A percentile compares a stretch with the other conserved stretches of the same genome.
Evolutionary conservation across 495 filamentous ascomycete genomes (phyloP).

Genomic region (Alectoria sarmentosa): DNA sequence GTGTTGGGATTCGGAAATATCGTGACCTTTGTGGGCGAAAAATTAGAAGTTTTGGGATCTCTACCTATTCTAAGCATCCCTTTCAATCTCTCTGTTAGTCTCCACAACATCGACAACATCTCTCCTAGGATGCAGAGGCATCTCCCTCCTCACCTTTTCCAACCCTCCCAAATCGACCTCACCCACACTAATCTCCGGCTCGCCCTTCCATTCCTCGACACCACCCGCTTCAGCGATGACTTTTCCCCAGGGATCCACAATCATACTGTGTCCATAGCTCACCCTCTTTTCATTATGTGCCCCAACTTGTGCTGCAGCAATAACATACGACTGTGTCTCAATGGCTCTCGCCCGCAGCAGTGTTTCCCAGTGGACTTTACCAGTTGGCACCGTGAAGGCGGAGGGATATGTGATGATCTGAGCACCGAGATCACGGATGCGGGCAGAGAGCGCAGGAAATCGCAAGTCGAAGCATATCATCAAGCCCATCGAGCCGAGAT

Average conservation of each 20-base stretch:
- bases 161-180: conserved; percentile 46
- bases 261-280: conserved; percentile 86
- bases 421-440: conserved; percentile 58
- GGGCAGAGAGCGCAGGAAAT: conserved; percentile 70
- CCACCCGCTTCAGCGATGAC: conserved; percentile 57
- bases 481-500: conserved; percentile 66
- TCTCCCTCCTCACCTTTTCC: conserved; percentile 48
- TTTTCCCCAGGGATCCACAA: conserved; percentile 82
- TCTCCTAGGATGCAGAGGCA: conserved; percentile 43
- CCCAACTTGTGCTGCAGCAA: conserved; percentile 83
- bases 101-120: conserved; percentile 35
- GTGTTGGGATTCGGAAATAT: background rate
- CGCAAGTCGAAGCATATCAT: conserved; percentile 88
- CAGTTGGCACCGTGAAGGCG: conserved; percentile 86
- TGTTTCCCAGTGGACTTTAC: conserved; percentile 75
- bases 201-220: conserved; percentile 34
- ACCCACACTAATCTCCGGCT: conserved; percentile 46
- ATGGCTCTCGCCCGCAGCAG: conserved; percentile 77
- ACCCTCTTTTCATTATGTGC: conserved; percentile 68
- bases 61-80: background rate
- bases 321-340: conserved; percentile 79
- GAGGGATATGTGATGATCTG: conserved; percentile 82
- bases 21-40: background rate
- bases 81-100: conserved; percentile 15
- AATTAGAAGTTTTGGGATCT: background rate